Percentiles rank a stretch among this genome's conserved stretches.
Conservation (phyloP, 208 protist species). For the Acanthamoeba sp. region DNA sequence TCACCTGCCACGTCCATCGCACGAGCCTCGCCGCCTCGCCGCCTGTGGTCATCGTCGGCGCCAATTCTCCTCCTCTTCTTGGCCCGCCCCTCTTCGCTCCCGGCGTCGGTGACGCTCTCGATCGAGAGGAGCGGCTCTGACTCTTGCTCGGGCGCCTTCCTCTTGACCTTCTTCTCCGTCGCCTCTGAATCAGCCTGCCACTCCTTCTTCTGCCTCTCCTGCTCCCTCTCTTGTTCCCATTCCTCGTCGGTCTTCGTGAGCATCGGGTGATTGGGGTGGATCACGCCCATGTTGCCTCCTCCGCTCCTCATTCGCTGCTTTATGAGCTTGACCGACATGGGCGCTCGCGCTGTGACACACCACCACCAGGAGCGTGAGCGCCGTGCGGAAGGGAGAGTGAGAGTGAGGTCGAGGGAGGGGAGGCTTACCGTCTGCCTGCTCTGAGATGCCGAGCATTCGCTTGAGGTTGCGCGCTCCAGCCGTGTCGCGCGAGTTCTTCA, state of each 20-base stretch:
- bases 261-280: conserved; percentile 46
- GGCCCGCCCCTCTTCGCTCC: not conserved
- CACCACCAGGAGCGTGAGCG: too few species aligned
- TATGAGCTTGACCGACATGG: not conserved
- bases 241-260: conserved; percentile 27
- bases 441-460: conserved; percentile 9
- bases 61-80: not conserved
- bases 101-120: not conserved
- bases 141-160: not conserved
- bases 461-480: conserved; percentile 34
- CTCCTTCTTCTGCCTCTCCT: not conserved
- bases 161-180: not conserved
- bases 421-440: not conserved
- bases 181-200: not conserved
- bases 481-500: not conserved
- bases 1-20: not conserved
- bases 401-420: not conserved
- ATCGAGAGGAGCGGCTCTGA: not conserved
- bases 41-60: not conserved
- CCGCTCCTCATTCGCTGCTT: conserved; percentile 1
- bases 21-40: not conserved
- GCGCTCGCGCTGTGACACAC: not conserved
- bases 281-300: not conserved
- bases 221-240: not conserved
- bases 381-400: not conserved